Evolutionary conservation across 345 rosid genomes (phyloP).

Genomic region (Syzygium jambos): DNA sequence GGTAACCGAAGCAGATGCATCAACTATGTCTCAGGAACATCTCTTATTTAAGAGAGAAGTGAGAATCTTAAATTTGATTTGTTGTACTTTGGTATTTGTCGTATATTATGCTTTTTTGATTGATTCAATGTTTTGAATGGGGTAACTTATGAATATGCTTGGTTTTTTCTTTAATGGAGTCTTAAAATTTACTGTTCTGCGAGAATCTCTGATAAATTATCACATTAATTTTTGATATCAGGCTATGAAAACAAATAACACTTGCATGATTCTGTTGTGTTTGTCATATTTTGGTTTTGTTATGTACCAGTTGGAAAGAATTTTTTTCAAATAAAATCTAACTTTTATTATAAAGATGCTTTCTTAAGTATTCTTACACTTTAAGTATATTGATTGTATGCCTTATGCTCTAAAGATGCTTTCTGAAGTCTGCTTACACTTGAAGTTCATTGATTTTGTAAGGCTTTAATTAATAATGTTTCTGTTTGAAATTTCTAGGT

Average conservation of each 20-base stretch:
- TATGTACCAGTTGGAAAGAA: not conserved
- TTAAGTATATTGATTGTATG: not conserved
- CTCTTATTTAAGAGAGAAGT: slow-evolving; percentile 75
- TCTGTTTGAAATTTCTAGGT: slow-evolving; percentile 21
- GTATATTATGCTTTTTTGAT: not conserved
- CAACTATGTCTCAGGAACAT: slow-evolving; percentile 24
- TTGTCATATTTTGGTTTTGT: not conserved
- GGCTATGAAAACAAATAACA: not conserved
- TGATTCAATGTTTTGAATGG: not conserved
- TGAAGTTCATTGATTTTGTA: not conserved
- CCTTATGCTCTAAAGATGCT: not conserved
- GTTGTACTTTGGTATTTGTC: not conserved
- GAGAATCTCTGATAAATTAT: not conserved
- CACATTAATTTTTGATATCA: not conserved
- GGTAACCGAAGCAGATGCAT: slow-evolving; percentile 21
- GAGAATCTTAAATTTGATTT: not conserved
- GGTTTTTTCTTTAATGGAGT: not conserved
- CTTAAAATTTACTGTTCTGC: not conserved
- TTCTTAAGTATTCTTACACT: not conserved
- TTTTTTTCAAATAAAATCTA: not conserved
- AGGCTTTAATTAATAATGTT: not conserved
- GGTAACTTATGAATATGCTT: not conserved
- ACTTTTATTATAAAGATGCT: not conserved
- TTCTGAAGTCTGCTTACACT: not conserved
- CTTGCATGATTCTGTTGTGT: not conserved